These are phyloP conservation scores for Arbutus unedo DNA, from an alignment of 148 eudicot genomes.

Conservation along the genomic window DNA sequence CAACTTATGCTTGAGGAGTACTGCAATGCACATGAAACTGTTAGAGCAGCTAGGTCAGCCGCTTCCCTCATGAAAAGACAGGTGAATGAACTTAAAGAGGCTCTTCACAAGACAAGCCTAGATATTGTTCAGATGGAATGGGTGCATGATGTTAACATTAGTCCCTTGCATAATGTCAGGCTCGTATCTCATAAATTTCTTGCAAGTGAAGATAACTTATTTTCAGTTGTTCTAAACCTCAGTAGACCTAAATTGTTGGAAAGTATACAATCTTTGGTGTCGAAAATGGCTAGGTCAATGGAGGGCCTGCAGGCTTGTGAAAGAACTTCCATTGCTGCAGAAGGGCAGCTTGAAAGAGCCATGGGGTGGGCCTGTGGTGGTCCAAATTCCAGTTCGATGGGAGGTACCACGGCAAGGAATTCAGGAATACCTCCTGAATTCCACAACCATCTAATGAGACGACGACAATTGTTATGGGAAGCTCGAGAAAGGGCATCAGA, in stretches of 20 bases:
- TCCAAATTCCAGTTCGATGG: slow-evolving; percentile 48
- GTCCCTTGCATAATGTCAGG: slow-evolving; percentile 57
- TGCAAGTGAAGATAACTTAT: slow-evolving; percentile 53
- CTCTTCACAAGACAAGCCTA: slow-evolving; percentile 55
- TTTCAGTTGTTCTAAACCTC: slow-evolving; percentile 56
- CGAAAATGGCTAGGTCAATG: slow-evolving; percentile 62
- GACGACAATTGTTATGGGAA: slow-evolving; percentile 68
- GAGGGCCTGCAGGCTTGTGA: slow-evolving; percentile 84
- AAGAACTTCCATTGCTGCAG: slow-evolving; percentile 71
- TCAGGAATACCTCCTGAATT: slow-evolving; percentile 84
- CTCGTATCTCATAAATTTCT: slow-evolving; percentile 61
- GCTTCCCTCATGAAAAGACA: slow-evolving; percentile 63
- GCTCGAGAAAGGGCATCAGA: slow-evolving; percentile 74
- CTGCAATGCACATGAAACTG: slow-evolving; percentile 88
- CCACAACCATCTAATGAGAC: slow-evolving; percentile 74
- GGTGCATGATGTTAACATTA: slow-evolving; percentile 60
- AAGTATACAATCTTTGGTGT: slow-evolving; percentile 59
- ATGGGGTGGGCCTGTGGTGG: slow-evolving; percentile 99
- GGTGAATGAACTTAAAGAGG: slow-evolving; percentile 73
- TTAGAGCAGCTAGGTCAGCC: slow-evolving; percentile 84
- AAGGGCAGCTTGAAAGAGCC: slow-evolving; percentile 97
- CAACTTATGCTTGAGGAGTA: slow-evolving; percentile 83
- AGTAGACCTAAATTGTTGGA: slow-evolving; percentile 78
- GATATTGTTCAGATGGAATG: slow-evolving; percentile 92
- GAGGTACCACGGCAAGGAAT: slow-evolving; percentile 43